Percentiles rank a stretch among this genome's conserved stretches.
Conservation (phyloP, 495 filamentous ascomycete species). For the Penicillium maclennaniae region DNA sequence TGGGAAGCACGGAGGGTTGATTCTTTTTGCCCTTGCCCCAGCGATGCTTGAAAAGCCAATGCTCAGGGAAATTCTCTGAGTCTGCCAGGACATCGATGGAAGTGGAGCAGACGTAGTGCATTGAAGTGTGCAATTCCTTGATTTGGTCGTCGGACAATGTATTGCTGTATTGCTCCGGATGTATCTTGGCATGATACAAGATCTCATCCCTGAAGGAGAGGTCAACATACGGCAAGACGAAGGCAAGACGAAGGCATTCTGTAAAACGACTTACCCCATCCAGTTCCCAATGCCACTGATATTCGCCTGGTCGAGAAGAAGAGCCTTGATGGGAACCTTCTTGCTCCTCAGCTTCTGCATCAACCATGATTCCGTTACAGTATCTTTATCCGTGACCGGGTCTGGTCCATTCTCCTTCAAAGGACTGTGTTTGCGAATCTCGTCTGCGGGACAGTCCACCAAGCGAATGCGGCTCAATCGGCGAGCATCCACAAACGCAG, state of each 20-base stretch:
- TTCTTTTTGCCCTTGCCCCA: conserved; percentile 90
- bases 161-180: conserved; percentile 89
- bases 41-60: conserved; percentile 89
- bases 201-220: conserved; percentile 66
- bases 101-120: conserved; percentile 72
- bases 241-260: neutral
- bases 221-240: conserved; percentile 9
- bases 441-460: conserved; percentile 70
- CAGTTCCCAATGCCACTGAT: conserved; percentile 95
- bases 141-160: conserved; percentile 72
- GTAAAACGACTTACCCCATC: conserved; percentile 63
- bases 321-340: conserved; percentile 78
- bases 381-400: conserved; percentile 76
- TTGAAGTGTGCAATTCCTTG: conserved; percentile 63
- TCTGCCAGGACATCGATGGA: conserved; percentile 79
- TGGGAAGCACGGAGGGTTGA: conserved; percentile 60
- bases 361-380: conserved; percentile 71
- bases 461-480: conserved; percentile 74
- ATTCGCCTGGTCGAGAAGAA: conserved; percentile 83
- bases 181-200: conserved; percentile 78
- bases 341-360: conserved; percentile 63
- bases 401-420: conserved; percentile 91
- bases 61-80: conserved; percentile 74
- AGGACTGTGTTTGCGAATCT: conserved; percentile 73
- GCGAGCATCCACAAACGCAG: conserved; percentile 80